A percentile compares a stretch with the other conserved stretches of the same genome.
Evolutionary conservation across 495 filamentous ascomycete species (phyloP).

Genomic region (Xylaria flabelliformis): DNA sequence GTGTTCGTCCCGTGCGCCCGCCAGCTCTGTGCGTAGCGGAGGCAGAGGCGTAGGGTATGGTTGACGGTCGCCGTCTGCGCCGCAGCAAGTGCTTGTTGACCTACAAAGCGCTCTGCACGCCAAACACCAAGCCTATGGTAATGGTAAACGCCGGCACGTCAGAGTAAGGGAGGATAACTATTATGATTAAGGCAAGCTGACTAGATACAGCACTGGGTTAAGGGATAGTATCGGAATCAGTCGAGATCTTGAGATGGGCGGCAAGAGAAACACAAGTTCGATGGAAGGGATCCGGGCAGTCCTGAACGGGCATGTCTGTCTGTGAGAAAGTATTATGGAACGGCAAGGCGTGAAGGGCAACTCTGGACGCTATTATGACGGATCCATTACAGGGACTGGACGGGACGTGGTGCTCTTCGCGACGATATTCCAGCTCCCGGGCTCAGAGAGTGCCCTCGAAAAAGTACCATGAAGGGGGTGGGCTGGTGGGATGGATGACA

Average conservation of each 20-base stretch:
- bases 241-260: not conserved
- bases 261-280: conserved; percentile 29
- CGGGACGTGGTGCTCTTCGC: conserved; percentile 11
- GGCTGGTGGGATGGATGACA: conserved; percentile 34
- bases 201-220: conserved; percentile 3
- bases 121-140: not conserved
- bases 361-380: conserved; percentile 17
- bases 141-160: not conserved
- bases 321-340: conserved; percentile 21
- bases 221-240: not conserved
- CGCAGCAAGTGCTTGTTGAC: conserved; percentile 15
- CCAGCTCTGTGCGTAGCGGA: conserved; percentile 27
- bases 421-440: conserved; percentile 15
- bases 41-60: not conserved
- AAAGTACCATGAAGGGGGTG: conserved; percentile 25
- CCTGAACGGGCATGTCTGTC: conserved; percentile 37
- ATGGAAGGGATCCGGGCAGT: conserved; percentile 25
- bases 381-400: conserved; percentile 27
- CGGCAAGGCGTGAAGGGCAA: conserved; percentile 18
- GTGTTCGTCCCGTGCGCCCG: conserved; percentile 28
- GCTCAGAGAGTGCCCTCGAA: conserved; percentile 13
- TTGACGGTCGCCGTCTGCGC: not conserved
- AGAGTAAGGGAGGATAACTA: conserved; percentile 2
- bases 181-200: conserved; percentile 25
- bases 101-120: not conserved